These are phyloP conservation scores for Fraxinus nigra DNA, from an alignment of 305 asterid genomes.

Conservation along the genomic window DNA sequence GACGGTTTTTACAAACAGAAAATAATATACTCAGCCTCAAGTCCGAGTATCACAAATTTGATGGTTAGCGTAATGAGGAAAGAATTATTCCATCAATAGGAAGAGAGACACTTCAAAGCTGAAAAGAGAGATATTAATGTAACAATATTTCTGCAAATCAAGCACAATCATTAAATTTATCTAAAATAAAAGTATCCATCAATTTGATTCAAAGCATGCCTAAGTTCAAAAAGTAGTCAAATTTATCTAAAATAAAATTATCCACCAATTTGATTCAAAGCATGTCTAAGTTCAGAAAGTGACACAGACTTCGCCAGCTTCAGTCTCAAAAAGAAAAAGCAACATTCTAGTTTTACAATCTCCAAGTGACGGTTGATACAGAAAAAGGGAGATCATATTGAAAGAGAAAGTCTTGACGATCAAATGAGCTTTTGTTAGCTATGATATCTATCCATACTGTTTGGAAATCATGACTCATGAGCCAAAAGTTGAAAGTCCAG, in stretches of 20 bases:
- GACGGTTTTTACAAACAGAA: background rate
- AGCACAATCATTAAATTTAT: background rate
- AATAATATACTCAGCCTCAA: background rate
- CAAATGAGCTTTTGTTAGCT: background rate
- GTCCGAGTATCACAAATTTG: conserved; percentile 6
- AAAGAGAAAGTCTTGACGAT: background rate
- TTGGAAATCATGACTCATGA: background rate
- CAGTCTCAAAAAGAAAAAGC: background rate
- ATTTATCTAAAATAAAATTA: background rate
- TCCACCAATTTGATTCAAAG: background rate
- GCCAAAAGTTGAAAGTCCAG: background rate
- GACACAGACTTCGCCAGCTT: background rate
- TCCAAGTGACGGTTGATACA: background rate
- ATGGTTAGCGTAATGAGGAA: background rate
- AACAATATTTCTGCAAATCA: background rate
- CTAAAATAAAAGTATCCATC: background rate
- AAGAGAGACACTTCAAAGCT: background rate
- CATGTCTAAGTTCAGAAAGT: background rate
- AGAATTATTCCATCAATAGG: background rate
- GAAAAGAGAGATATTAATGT: background rate
- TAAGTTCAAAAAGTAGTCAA: background rate
- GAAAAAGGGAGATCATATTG: background rate
- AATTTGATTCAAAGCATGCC: background rate
- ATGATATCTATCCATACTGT: background rate
- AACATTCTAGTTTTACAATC: background rate